phyloP scores from a whole-genome alignment of 306 rosid species.

The Begonia fuchsioides region DNA sequence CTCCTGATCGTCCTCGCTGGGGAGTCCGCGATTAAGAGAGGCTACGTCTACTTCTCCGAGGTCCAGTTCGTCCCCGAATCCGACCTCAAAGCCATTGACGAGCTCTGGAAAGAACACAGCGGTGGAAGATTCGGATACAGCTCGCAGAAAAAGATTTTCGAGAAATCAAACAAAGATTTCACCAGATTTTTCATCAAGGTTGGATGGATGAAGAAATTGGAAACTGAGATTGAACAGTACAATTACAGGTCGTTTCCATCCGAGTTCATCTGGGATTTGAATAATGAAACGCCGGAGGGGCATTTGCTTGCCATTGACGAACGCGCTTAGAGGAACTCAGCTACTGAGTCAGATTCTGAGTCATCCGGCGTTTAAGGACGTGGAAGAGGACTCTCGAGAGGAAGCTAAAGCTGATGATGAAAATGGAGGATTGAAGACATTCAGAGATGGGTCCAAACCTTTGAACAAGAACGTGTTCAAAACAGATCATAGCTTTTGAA shows the following conservation, averaged over 20 bases:
- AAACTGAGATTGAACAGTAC: slow-evolving; percentile 58
- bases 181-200: slow-evolving; percentile 51
- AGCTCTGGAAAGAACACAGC: slow-evolving; percentile 59
- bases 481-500: slow-evolving; percentile 54
- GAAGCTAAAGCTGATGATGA: slow-evolving; percentile 1
- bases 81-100: slow-evolving; percentile 54
- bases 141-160: slow-evolving; percentile 46
- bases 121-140: slow-evolving; percentile 53
- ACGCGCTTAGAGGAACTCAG: too few species aligned
- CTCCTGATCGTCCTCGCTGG: slow-evolving; percentile 78
- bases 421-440: slow-evolving; percentile 10
- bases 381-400: slow-evolving; percentile 7
- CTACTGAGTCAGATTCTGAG: slow-evolving; percentile 32
- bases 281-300: slow-evolving; percentile 57
- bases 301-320: slow-evolving; percentile 75
- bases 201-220: too few species aligned
- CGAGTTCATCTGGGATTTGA: slow-evolving; percentile 61
- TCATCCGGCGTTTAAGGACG: slow-evolving; percentile 47
- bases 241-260: slow-evolving; percentile 66
- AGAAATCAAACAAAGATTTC: slow-evolving; percentile 38
- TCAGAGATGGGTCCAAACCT: slow-evolving; percentile 17
- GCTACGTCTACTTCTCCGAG: slow-evolving; percentile 88
- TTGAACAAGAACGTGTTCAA: slow-evolving; percentile 17
- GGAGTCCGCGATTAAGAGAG: slow-evolving; percentile 48
- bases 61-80: slow-evolving; percentile 46